A percentile compares a stretch with the other conserved stretches of the same genome.
Conservation (phyloP, 192 early-diverging fungal species). For the Coemansia sp. region DNA sequence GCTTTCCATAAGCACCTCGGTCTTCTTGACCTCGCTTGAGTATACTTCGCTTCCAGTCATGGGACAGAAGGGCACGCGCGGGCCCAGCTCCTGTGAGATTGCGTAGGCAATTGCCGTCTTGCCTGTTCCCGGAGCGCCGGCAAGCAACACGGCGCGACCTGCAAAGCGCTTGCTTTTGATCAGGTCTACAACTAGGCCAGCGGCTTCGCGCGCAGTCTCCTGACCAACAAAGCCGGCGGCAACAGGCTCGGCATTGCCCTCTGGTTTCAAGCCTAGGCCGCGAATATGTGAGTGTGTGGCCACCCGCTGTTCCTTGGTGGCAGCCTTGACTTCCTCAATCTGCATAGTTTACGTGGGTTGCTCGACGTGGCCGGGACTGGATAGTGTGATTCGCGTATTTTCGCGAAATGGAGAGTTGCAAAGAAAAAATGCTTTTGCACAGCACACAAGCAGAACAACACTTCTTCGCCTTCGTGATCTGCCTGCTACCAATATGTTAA, state of each 20-base stretch:
- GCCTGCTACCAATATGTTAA: too few relatives aligned
- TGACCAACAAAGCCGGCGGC: constrained; percentile 97
- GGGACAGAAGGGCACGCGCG: constrained; percentile 98
- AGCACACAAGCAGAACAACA: not conserved
- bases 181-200: constrained; percentile 91
- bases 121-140: constrained; percentile 96
- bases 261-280: constrained; percentile 83
- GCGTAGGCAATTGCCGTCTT: constrained; percentile 98
- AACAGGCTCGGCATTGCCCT: constrained; percentile 84
- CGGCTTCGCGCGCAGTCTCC: constrained; percentile 93
- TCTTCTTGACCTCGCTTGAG: constrained; percentile 98
- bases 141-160: constrained; percentile 88
- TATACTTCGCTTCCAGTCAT: constrained; percentile 99
- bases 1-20: constrained; percentile 99
- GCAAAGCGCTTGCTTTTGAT: constrained; percentile 97
- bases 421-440: not conserved
- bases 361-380: not conserved
- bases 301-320: constrained; percentile 90
- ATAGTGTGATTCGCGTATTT: not conserved
- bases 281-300: constrained; percentile 98
- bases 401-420: not conserved
- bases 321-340: constrained; percentile 87
- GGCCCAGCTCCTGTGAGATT: constrained; percentile 93
- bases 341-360: constrained; percentile 61
- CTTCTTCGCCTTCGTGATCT: not conserved